Conservation (phyloP, 345 rosid genomes). For the Sisymbrium altissimum region DNA sequence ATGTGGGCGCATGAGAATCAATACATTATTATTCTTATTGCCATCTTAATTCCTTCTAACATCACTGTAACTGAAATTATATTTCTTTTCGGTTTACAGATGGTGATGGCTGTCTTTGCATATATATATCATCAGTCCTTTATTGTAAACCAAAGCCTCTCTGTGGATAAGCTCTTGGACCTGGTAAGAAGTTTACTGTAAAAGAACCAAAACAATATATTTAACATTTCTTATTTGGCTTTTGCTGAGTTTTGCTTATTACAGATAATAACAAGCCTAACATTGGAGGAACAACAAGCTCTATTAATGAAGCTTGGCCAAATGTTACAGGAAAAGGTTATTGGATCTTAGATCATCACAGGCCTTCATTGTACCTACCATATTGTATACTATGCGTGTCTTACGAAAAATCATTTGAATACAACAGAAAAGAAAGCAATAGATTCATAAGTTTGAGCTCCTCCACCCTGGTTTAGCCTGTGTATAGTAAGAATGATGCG, state of each 20-base stretch:
- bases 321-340: conserved; percentile 52
- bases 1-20: neutral
- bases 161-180: conserved; percentile 68
- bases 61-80: neutral
- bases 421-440: neutral
- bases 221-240: neutral
- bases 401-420: neutral
- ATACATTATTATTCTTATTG: neutral
- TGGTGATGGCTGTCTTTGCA: conserved; percentile 99
- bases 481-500: neutral
- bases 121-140: conserved; percentile 93
- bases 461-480: conserved; percentile 3
- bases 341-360: conserved; percentile 21
- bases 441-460: neutral
- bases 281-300: conserved; percentile 72
- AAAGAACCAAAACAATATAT: neutral
- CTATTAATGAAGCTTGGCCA: conserved; percentile 65
- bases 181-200: conserved; percentile 48
- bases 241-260: neutral
- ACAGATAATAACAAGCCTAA: conserved; percentile 61
- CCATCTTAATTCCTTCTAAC: neutral
- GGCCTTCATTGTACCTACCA: neutral
- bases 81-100: conserved; percentile 34
- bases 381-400: neutral
- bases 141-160: conserved; percentile 50